Percentiles rank a stretch among this genome's conserved stretches.
Conservation (phyloP, 23 red algal genomes). For the Chondrus crispus region DNA sequence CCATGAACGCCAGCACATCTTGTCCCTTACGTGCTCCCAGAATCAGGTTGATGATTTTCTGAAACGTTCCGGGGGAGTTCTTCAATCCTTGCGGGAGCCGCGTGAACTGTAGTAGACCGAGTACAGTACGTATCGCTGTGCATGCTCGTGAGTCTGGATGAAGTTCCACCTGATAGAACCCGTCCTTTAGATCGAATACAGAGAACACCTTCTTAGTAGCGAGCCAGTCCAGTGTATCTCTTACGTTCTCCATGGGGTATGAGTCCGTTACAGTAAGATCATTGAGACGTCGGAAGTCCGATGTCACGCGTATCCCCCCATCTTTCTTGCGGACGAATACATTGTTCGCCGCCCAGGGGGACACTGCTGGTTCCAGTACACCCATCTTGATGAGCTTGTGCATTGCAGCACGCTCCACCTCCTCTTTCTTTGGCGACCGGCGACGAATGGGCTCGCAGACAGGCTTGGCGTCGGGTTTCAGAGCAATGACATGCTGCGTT, state of each 20-base stretch:
- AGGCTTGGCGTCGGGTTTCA: background rate
- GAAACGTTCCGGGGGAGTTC: background rate
- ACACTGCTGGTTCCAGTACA: background rate
- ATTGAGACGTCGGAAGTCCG: conserved; percentile 36
- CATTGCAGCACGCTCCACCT: background rate
- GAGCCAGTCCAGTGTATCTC: conserved; percentile 4
- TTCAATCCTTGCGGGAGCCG: background rate
- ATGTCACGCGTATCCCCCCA: background rate
- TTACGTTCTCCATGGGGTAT: conserved; percentile 14
- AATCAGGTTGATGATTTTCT: background rate
- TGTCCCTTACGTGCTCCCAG: background rate
- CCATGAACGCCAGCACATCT: background rate
- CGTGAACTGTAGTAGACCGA: conserved; percentile 36
- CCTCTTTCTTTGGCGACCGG: background rate
- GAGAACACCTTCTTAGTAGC: background rate
- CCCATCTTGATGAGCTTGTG: background rate
- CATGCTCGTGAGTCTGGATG: background rate
- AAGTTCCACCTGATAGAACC: conserved; percentile 15
- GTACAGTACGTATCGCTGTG: conserved; percentile 24
- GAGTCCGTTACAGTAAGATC: background rate
- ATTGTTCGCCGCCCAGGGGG: background rate
- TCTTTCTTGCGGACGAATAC: conserved; percentile 6
- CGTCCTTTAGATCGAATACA: conserved; percentile 2
- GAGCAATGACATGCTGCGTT: background rate
- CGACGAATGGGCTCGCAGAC: background rate